Conservation (phyloP, 73 alveolate genomes). For the Durusdinium trenchii region DNA sequence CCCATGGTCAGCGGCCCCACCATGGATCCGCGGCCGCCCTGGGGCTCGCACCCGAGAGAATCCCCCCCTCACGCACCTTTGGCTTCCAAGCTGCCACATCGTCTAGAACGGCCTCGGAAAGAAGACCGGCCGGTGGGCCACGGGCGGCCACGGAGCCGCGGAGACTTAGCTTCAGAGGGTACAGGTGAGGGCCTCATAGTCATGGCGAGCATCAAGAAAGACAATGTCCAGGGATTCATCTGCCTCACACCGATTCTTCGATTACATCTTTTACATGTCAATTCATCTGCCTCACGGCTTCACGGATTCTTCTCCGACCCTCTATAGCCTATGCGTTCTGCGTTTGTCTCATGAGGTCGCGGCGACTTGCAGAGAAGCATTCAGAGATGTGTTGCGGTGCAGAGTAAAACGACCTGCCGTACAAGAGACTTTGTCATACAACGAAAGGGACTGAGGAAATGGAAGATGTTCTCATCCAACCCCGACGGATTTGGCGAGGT, state of each 20-base stretch:
- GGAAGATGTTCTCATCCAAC: too few species aligned
- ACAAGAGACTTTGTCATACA: too few species aligned
- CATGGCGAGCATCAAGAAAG: constrained; percentile 88
- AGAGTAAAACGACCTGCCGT: constrained; percentile 50
- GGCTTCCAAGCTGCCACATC: constrained; percentile 89
- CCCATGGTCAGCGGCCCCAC: background rate
- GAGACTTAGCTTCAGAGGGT: background rate
- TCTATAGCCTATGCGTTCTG: background rate
- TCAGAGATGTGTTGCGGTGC: constrained; percentile 58
- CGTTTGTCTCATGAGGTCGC: constrained; percentile 20
- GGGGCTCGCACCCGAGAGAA: constrained; percentile 50
- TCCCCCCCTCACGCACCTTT: constrained; percentile 83
- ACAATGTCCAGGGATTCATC: constrained; percentile 92
- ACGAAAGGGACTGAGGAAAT: too few species aligned
- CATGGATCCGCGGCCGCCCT: background rate
- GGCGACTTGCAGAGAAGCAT: constrained; percentile 52
- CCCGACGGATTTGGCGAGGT: too few species aligned
- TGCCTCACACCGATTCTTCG: background rate
- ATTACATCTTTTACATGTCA: too few species aligned
- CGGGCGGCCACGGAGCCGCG: background rate
- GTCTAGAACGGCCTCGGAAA: constrained; percentile 43
- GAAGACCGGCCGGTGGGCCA: background rate
- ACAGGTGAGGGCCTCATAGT: background rate
- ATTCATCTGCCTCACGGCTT: too few species aligned
- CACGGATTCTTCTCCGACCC: too few species aligned